Conservation (phyloP, 2,329 filamentous ascomycete species). For the Alternaria brassicicola region DNA sequence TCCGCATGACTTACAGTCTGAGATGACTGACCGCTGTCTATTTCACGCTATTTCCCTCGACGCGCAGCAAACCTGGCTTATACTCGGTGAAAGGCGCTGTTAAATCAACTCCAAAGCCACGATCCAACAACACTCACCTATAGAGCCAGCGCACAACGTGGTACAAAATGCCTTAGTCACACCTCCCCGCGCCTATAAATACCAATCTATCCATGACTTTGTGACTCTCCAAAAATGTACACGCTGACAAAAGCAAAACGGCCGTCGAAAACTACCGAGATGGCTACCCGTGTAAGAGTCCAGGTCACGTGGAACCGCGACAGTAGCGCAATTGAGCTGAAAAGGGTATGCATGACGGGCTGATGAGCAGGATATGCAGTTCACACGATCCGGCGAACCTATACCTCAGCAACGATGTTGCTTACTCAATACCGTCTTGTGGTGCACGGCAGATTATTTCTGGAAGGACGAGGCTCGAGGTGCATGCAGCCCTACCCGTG, state of each 20-base stretch:
- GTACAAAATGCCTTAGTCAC: neutral
- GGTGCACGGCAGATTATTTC: neutral
- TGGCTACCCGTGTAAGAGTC: neutral
- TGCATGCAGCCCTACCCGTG: slow-evolving; percentile 2
- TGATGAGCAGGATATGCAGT: neutral
- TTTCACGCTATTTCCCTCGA: neutral
- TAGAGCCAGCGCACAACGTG: neutral
- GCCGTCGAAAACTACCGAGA: neutral
- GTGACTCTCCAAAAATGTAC: neutral
- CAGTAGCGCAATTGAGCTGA: neutral
- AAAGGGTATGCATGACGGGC: neutral
- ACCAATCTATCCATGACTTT: neutral
- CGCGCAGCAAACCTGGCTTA: neutral
- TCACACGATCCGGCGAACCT: neutral
- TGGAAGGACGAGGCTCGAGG: slow-evolving; percentile 1
- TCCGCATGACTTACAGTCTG: neutral
- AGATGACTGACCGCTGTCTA: neutral
- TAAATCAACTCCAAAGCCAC: neutral
- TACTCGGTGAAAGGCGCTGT: neutral
- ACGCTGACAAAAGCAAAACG: neutral
- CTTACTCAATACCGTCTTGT: slow-evolving; percentile 1
- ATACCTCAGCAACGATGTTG: neutral
- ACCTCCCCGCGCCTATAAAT: neutral
- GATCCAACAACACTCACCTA: neutral
- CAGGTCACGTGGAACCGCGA: neutral